Evolutionary conservation across 2,329 filamentous ascomycete species (phyloP).

Genomic region (Ophiocordyceps robertsii): DNA sequence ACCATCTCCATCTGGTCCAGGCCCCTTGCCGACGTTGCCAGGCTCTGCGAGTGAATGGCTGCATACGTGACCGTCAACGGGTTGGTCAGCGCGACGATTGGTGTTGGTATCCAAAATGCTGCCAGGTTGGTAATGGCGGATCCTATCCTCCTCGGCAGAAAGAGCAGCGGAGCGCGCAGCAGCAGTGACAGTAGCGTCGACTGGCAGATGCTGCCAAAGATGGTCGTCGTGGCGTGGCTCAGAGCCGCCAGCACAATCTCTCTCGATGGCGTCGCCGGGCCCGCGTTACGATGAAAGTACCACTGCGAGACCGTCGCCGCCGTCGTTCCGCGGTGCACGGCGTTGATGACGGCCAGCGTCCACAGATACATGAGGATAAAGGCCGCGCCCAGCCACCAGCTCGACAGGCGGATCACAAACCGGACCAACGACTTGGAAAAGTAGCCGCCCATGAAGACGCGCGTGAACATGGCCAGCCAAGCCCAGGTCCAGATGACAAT

Average conservation of each 20-base stretch:
- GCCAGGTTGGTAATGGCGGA: constrained; percentile 57
- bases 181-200: constrained; percentile 71
- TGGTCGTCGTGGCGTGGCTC: constrained; percentile 66
- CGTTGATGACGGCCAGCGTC: constrained; percentile 78
- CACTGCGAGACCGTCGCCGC: constrained; percentile 94
- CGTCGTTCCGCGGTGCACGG: constrained; percentile 80
- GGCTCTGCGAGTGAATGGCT: constrained; percentile 79
- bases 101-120: constrained; percentile 72
- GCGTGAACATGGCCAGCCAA: constrained; percentile 94
- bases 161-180: constrained; percentile 70
- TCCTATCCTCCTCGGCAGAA: constrained; percentile 60
- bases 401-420: constrained; percentile 77
- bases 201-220: constrained; percentile 86
- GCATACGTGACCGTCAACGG: constrained; percentile 86
- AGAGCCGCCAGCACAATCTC: constrained; percentile 77
- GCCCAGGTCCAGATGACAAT: constrained; percentile 88
- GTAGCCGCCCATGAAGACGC: constrained; percentile 87
- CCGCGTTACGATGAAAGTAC: constrained; percentile 91
- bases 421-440: constrained; percentile 46
- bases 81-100: constrained; percentile 76
- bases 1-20: constrained; percentile 75
- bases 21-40: constrained; percentile 64
- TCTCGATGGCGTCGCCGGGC: constrained; percentile 61
- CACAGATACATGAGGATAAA: constrained; percentile 94
- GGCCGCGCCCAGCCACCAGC: constrained; percentile 88